Percentiles rank a stretch among this genome's conserved stretches.
Conservation (phyloP, 2,329 filamentous ascomycete species). For the Penicillium sp. region DNA sequence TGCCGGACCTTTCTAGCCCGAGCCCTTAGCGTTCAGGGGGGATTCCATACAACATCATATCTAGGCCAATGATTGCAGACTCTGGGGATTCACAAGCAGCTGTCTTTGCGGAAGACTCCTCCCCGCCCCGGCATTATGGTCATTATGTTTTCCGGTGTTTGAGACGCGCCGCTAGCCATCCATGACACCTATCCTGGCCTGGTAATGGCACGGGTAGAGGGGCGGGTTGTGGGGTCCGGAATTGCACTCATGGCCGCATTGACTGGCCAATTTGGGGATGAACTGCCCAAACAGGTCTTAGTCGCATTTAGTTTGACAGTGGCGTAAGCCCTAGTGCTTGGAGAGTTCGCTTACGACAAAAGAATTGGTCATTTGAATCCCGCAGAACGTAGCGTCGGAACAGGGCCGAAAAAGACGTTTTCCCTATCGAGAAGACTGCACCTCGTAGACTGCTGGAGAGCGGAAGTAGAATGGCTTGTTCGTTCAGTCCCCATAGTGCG, state of each 20-base stretch:
- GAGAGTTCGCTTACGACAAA: background rate
- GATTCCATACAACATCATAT: background rate
- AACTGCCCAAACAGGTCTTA: background rate
- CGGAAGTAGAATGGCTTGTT: background rate
- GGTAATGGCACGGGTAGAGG: constrained; percentile 4
- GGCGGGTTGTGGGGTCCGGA: constrained; percentile 19
- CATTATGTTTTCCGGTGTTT: constrained; percentile 2
- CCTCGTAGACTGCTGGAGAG: background rate
- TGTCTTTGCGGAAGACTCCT: background rate
- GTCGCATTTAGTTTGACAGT: constrained; percentile 9
- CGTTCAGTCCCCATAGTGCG: background rate
- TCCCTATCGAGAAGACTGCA: background rate
- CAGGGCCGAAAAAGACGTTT: background rate
- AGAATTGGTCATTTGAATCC: background rate
- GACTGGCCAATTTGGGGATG: constrained; percentile 10
- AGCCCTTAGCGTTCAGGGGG: background rate
- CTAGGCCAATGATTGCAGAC: background rate
- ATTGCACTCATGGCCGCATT: constrained; percentile 3
- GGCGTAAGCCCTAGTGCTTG: constrained; percentile 11
- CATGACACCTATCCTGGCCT: background rate
- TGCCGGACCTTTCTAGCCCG: background rate
- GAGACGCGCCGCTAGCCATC: background rate
- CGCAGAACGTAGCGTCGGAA: background rate
- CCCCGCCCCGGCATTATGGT: background rate
- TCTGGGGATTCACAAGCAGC: background rate